These are phyloP conservation scores for Syzygium grande DNA, from an alignment of 345 rosid species.

Conservation along the genomic window DNA sequence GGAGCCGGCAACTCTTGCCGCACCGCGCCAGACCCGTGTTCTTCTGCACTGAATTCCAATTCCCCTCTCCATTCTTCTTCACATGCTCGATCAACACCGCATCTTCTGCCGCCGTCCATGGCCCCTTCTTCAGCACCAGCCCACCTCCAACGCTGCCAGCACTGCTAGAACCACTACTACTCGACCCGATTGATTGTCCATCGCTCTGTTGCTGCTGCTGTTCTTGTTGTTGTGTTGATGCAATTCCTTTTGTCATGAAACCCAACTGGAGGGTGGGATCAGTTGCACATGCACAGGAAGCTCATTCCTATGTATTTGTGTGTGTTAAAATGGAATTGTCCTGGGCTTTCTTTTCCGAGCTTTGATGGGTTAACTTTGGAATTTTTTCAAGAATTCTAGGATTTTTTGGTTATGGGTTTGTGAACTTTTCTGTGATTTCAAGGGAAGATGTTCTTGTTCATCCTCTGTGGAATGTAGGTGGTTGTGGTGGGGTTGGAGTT, in stretches of 20 bases:
- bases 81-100: constrained; percentile 14
- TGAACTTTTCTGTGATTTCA: background rate
- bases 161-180: background rate
- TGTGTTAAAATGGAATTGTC: background rate
- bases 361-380: background rate
- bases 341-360: background rate
- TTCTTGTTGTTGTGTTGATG: background rate
- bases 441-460: background rate
- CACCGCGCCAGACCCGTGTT: constrained; percentile 10
- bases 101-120: constrained; percentile 21
- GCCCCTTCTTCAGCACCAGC: constrained; percentile 16
- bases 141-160: background rate
- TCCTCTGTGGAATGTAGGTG: background rate
- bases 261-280: background rate
- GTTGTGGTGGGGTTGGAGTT: background rate
- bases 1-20: constrained; percentile 23
- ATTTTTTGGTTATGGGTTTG: background rate
- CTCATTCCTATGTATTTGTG: background rate
- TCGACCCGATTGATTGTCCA: background rate
- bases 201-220: background rate
- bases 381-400: background rate
- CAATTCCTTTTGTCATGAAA: background rate
- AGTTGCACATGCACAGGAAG: background rate
- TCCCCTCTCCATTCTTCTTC: constrained; percentile 17
- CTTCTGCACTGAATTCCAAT: constrained; percentile 24